Conservation (phyloP, 2,329 filamentous ascomycete species). For the Xylariaceae sp. region DNA sequence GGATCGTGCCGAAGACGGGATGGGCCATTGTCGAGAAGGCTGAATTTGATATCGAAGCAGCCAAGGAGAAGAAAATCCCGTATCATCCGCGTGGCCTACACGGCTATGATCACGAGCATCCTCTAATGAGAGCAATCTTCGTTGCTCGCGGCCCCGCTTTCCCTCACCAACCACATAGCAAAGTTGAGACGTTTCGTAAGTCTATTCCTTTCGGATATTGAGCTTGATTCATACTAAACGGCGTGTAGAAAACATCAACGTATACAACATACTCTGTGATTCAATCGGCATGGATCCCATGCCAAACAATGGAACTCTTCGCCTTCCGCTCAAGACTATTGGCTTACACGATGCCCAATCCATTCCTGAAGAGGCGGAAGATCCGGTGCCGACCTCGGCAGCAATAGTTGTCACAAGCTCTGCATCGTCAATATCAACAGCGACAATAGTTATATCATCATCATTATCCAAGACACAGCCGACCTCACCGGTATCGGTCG, state of each 20-base stretch:
- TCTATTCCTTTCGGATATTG: slow-evolving; percentile 22
- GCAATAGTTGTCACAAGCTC: slow-evolving; percentile 8
- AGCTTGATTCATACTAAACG: slow-evolving; percentile 24
- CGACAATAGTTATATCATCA: slow-evolving; percentile 14
- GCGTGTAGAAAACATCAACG: slow-evolving; percentile 77
- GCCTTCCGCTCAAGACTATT: slow-evolving; percentile 63
- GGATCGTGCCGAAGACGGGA: slow-evolving; percentile 88
- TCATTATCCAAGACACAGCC: slow-evolving; percentile 6
- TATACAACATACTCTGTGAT: slow-evolving; percentile 94
- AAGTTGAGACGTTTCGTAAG: slow-evolving; percentile 79
- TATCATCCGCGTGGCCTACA: slow-evolving; percentile 86
- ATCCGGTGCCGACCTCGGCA: slow-evolving; percentile 22
- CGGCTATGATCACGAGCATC: slow-evolving; percentile 92
- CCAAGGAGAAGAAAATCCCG: slow-evolving; percentile 57
- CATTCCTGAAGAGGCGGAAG: slow-evolving; percentile 24
- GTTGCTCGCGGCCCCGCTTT: slow-evolving; percentile 90
- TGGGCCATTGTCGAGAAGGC: slow-evolving; percentile 84
- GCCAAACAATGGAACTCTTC: slow-evolving; percentile 85
- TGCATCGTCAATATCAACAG: slow-evolving; percentile 15
- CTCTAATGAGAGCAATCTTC: slow-evolving; percentile 95
- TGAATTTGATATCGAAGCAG: slow-evolving; percentile 73
- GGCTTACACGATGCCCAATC: slow-evolving; percentile 55
- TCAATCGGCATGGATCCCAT: slow-evolving; percentile 70
- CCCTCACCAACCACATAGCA: slow-evolving; percentile 77
- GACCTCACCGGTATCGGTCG: slow-evolving; percentile 6